Evolutionary conservation across 306 rosid genomes (phyloP).

Genomic region (Medicago arabica): DNA sequence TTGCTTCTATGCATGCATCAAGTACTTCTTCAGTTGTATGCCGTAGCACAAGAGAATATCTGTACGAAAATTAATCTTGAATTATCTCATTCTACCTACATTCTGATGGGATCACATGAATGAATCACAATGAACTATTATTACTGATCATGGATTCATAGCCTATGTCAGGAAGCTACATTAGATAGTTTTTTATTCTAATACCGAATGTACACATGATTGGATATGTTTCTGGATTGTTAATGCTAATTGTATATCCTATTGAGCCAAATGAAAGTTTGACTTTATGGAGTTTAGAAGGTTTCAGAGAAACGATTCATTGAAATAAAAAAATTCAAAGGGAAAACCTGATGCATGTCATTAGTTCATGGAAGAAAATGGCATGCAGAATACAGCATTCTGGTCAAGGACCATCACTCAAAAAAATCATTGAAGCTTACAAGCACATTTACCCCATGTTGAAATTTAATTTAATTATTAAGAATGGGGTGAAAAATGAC

Average conservation of each 20-base stretch:
- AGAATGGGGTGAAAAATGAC: constrained; percentile 19
- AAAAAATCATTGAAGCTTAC: too few relatives aligned
- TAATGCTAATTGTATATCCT: too few relatives aligned
- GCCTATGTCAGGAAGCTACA: constrained; percentile 14
- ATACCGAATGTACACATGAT: constrained; percentile 22
- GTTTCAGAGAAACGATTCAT: too few relatives aligned
- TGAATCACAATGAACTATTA: constrained; percentile 15
- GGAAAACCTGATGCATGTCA: too few relatives aligned
- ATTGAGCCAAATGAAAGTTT: too few relatives aligned
- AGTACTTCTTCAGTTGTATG: constrained; percentile 99
- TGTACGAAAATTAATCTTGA: constrained; percentile 43
- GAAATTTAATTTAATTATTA: constrained; percentile 17
- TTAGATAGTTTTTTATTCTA: not conserved
- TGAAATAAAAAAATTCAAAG: too few relatives aligned
- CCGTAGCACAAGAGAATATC: constrained; percentile 91
- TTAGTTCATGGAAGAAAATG: too few relatives aligned
- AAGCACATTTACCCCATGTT: not conserved
- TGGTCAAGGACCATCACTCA: too few relatives aligned
- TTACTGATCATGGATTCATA: constrained; percentile 15
- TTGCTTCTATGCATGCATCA: constrained; percentile 84
- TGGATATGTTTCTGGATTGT: constrained; percentile 18
- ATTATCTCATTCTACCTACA: constrained; percentile 20
- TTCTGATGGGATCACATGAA: constrained; percentile 15
- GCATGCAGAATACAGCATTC: too few relatives aligned
- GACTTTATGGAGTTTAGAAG: too few relatives aligned